These are phyloP conservation scores for Cucumis cinereus DNA, from an alignment of 306 rosid genomes.

Conservation along the genomic window DNA sequence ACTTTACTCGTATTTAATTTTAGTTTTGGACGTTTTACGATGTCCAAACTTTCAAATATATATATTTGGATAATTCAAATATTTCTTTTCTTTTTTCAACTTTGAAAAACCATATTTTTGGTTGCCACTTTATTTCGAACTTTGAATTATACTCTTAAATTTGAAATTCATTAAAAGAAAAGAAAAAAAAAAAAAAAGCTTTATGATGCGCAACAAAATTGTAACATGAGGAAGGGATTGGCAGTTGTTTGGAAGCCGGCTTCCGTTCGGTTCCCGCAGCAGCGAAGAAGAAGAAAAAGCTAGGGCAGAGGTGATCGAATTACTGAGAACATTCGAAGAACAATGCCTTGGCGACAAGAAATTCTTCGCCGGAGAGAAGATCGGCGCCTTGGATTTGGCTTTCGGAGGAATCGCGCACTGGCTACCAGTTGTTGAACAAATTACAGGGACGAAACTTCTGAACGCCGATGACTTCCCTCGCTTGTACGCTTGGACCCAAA, in stretches of 20 bases:
- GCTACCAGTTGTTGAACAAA: conserved; percentile 12
- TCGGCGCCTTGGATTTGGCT: conserved; percentile 16
- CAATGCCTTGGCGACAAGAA: conserved; percentile 14
- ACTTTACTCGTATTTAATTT: no score
- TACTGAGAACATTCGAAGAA: conserved; percentile 14
- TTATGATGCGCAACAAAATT: no score
- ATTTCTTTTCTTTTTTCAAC: no score
- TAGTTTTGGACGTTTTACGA: no score
- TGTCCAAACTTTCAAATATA: no score
- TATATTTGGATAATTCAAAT: no score
- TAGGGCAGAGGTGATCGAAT: neutral
- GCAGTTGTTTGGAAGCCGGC: neutral
- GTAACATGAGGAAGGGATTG: neutral
- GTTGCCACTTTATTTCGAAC: no score
- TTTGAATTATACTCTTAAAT: no score
- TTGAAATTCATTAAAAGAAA: no score
- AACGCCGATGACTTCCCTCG: conserved; percentile 21
- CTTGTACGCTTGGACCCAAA: conserved; percentile 28
- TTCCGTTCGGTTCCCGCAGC: neutral
- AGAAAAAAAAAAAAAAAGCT: no score
- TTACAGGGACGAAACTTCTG: conserved; percentile 11
- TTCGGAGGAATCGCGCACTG: conserved; percentile 10
- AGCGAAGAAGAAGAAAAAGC: conserved; percentile 17
- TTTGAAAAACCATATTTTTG: no score
- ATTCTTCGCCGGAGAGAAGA: conserved; percentile 19